Conservation (phyloP, 1,284 basidiomycete species). For the Rhodotorula glutinis region DNA sequence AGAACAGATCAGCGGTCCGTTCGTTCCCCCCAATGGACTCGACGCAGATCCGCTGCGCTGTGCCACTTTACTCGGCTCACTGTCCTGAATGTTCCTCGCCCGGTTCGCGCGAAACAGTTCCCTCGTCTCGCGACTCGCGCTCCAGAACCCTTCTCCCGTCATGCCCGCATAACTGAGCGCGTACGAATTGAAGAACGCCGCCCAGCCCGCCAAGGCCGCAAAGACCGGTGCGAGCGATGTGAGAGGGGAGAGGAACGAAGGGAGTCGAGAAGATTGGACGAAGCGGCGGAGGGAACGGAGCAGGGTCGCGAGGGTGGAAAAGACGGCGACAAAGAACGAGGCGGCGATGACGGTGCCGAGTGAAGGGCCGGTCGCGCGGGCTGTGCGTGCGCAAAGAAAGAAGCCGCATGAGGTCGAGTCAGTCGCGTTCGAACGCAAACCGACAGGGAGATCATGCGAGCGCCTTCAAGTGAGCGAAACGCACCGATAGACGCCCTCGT, state of each 20-base stretch:
- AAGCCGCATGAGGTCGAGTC: too few relatives aligned
- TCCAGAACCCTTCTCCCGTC: conserved; percentile 23
- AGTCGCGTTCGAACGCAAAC: too few relatives aligned
- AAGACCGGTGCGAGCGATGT: conserved; percentile 21
- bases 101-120: conserved; percentile 31
- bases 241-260: conserved; percentile 2
- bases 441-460: too few relatives aligned
- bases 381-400: conserved; percentile 51
- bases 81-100: conserved; percentile 35
- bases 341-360: conserved; percentile 63
- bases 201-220: conserved; percentile 7
- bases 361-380: conserved; percentile 73
- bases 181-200: conserved; percentile 30
- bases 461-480: too few relatives aligned
- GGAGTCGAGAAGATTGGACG: conserved; percentile 9
- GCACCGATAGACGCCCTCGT: conserved; percentile 15
- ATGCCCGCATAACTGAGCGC: conserved; percentile 25
- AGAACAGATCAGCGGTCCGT: too few relatives aligned
- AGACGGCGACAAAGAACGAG: conserved; percentile 28
- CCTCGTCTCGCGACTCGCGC: conserved; percentile 14
- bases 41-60: too few relatives aligned
- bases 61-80: too few relatives aligned
- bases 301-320: conserved; percentile 18
- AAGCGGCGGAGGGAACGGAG: neutral
- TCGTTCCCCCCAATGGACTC: too few relatives aligned